A percentile compares a stretch with the other conserved stretches of the same genome.
Conservation (phyloP, 228 moss, liverwort and hornwort species). For the Sphagnum fallax region DNA sequence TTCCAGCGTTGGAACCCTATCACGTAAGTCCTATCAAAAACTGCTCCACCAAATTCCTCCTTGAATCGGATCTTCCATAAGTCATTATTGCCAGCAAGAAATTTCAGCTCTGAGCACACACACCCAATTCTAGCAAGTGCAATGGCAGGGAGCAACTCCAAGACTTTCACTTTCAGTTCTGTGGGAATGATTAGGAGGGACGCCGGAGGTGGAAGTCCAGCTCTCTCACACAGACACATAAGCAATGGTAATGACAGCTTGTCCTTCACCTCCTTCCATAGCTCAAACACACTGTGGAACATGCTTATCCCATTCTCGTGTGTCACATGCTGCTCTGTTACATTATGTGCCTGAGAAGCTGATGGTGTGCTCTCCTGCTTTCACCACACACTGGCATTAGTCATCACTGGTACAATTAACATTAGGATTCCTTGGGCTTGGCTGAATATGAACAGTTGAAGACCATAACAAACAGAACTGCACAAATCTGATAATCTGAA, state of each 20-base stretch:
- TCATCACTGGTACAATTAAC: conserved; percentile 13
- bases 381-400: conserved; percentile 32
- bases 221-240: conserved; percentile 75
- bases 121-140: conserved; percentile 65
- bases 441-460: too few species aligned
- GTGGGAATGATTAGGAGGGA: conserved; percentile 75
- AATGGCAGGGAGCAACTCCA: conserved; percentile 62
- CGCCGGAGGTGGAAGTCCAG: conserved; percentile 86
- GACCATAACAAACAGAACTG: too few species aligned
- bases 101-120: conserved; percentile 83
- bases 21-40: conserved; percentile 30
- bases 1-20: conserved; percentile 76
- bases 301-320: conserved; percentile 24
- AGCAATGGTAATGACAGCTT: conserved; percentile 81
- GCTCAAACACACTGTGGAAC: conserved; percentile 66
- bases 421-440: too few species aligned
- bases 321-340: conserved; percentile 7
- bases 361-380: conserved; percentile 29
- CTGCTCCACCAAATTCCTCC: conserved; percentile 49
- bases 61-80: conserved; percentile 73
- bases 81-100: conserved; percentile 66
- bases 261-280: conserved; percentile 97
- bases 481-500: too few species aligned
- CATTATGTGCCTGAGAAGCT: conserved; percentile 16
- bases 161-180: conserved; percentile 71